Conservation (phyloP, 257 asterid genomes). For the Oldenlandia corymbosa region DNA sequence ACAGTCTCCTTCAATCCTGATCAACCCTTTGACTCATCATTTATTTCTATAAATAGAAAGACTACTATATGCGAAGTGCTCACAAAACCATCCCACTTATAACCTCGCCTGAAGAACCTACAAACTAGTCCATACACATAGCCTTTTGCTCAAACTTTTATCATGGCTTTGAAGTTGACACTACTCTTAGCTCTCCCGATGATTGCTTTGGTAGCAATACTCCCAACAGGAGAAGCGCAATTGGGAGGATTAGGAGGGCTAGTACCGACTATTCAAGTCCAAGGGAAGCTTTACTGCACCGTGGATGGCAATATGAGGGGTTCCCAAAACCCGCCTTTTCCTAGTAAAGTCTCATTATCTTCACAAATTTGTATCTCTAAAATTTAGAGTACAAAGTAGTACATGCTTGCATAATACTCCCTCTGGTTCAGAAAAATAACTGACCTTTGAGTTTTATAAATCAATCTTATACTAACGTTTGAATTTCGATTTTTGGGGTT, state of each 20-base stretch:
- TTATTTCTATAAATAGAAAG: constrained; percentile 28
- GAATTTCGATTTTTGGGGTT: too few species aligned
- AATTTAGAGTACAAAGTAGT: too few species aligned
- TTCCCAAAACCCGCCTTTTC: constrained; percentile 31
- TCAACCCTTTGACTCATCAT: neutral
- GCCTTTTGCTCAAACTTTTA: too few species aligned
- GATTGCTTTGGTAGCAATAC: constrained; percentile 25
- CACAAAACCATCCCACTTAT: neutral
- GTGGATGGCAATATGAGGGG: constrained; percentile 27
- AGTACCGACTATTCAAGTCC: constrained; percentile 15
- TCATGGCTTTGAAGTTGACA: constrained; percentile 7
- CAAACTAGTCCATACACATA: too few species aligned
- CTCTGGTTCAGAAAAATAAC: too few species aligned
- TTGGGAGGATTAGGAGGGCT: constrained; percentile 15
- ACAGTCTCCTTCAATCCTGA: too few species aligned
- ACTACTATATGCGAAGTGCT: neutral
- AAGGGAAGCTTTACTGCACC: constrained; percentile 37
- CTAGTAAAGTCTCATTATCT: constrained; percentile 21
- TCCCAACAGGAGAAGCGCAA: constrained; percentile 35
- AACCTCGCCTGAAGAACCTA: too few species aligned
- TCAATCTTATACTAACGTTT: too few species aligned
- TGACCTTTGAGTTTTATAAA: too few species aligned
- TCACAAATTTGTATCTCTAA: too few species aligned
- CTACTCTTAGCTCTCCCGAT: constrained; percentile 8
- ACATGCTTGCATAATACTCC: too few species aligned